Evolutionary conservation across 345 rosid genomes (phyloP), one percentile per base, ranked within the genome.

Genomic region (Pelargonium nanum): DNA sequence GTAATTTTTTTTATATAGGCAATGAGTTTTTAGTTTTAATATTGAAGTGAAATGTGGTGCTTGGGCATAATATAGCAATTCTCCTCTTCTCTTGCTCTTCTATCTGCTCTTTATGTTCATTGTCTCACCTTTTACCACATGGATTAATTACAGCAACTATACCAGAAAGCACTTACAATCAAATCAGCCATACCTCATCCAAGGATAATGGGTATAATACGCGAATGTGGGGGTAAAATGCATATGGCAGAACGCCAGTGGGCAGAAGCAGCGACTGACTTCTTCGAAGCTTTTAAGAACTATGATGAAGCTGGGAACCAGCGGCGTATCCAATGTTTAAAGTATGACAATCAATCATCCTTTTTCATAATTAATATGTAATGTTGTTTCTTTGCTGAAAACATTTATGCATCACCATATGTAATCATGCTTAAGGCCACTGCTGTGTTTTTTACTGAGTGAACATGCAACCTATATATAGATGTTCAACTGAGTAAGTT

Each of bases 121-220:
- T 19, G 52, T 59, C 34, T n/a, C 22, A n/a, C 19, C 21, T 5
- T 40, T 16, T 50, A 58, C 32, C 22, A 19, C 55, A 3, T 71
- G 54, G 64, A 67, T 62, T 61, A 19, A 58, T 50, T 76, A 76
- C 91, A 94, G 99, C 96, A 90, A 94, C 73, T 94, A 58, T 94
- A 94, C 81, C 96, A 75, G 54, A 94, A 94, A 71, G 99, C 96
- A 64, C 96, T 94, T 76, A 89, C 99, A 28, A 91, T 94, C 66
- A 94, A 94, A 75, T 94, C 99, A 26, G 99, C 99, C 26, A 94
- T 94, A 80, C 99, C 99, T 19, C 99, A 94, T 85, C 99, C 99
- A 58, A 85, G 99, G 78, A 94, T 94, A 68, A 90, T 94, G 97
- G 99, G 99, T 40, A 90, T 94, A 77, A 90, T 94, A 64, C 85